These are phyloP conservation scores for Pachyrhizus erosus DNA, from an alignment of 306 rosid species.

Conservation along the genomic window DNA sequence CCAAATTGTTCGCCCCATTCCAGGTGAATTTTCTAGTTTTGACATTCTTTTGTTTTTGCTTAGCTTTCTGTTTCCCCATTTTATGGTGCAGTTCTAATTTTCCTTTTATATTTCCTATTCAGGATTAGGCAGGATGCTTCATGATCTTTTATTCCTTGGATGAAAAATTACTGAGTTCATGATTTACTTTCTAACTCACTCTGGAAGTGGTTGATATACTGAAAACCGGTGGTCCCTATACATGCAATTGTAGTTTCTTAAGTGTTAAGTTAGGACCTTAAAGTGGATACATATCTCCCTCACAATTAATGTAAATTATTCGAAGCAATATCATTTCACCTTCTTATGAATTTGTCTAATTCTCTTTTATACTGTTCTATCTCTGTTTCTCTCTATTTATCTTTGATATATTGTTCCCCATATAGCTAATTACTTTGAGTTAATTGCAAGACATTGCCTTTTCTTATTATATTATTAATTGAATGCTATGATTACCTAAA, in stretches of 20 bases:
- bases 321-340: neutral
- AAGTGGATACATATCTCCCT: constrained; percentile 15
- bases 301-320: neutral
- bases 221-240: constrained; percentile 11
- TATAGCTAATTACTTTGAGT: constrained; percentile 14
- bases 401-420: neutral
- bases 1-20: constrained; percentile 77
- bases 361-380: neutral
- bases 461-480: constrained; percentile 23
- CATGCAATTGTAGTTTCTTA: constrained; percentile 16
- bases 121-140: neutral
- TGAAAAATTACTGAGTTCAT: constrained; percentile 17
- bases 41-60: neutral
- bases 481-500: neutral
- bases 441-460: constrained; percentile 2
- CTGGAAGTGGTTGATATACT: constrained; percentile 18
- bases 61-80: constrained; percentile 9
- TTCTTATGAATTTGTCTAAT: constrained; percentile 3
- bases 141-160: neutral
- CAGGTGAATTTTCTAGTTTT: constrained; percentile 54
- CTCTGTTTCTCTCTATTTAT: neutral
- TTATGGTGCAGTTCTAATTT: neutral
- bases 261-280: constrained; percentile 15
- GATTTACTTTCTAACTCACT: constrained; percentile 13
- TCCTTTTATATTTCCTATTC: neutral